Evolutionary conservation across 306 rosid genomes (phyloP), one percentile per base, ranked within the genome.

Genomic region (Lotus japonicus): DNA sequence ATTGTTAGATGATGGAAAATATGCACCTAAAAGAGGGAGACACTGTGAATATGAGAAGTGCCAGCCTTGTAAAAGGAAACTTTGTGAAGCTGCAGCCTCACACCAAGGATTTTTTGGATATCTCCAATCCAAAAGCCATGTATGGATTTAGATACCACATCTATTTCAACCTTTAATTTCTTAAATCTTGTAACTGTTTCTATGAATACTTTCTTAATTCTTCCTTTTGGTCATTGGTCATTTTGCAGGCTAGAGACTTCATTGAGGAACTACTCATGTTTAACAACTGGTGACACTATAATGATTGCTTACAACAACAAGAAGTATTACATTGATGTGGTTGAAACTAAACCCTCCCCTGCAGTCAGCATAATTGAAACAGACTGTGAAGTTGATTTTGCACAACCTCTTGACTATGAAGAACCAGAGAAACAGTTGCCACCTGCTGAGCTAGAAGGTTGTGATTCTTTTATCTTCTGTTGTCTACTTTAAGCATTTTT

Each of bases 1-100:
- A 18, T 52, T 63, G 10, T 23, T 64, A 83, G 86, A 86, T 83
- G 91, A 86, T 86, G 91, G 61, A 83, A 64, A 81, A 83, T 67
- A 76, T 83, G 88, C 63, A 71, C 4, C 62, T 86, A 12, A 46
- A 76, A 64, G 83, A 81, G 56, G 84, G 86, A 60, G 73, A 73
- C 41, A 3, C 21, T 19, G 82, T 21, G 81, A 54, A 31, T 21
- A 21, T 86, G 70, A 86, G 58, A 75, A 86, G 33, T 71, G 51
- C 66, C 42, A 58, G 67, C 66, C 68, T 86, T 9, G 73, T 50
- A 0, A 79, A 71, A 71, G 91, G 80, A 71, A 73, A 60, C 5
- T 83, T 56, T 62, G 78, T 79, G 76, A 86, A 83, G 81, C 54
- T 86, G 72, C 88, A 86, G 50, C 91, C 88, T 48, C 88, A 76